Conservation (phyloP, 306 rosid species). For the Quillaja saponaria region DNA sequence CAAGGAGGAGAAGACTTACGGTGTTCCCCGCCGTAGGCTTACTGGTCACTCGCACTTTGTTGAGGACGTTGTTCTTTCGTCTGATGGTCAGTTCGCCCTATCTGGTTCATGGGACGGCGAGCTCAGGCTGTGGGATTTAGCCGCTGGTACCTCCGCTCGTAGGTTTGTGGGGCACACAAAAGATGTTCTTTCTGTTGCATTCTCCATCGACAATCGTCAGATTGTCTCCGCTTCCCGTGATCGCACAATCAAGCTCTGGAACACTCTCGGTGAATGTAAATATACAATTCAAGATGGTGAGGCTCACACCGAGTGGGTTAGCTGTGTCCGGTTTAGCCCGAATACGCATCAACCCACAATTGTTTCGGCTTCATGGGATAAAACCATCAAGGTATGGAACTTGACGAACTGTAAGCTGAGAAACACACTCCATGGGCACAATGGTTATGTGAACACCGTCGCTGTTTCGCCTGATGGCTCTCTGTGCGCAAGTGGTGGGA, state of each 20-base stretch:
- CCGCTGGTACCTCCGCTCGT: constrained; percentile 76
- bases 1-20: constrained; percentile 86
- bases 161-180: constrained; percentile 94
- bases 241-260: constrained; percentile 95
- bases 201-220: constrained; percentile 96
- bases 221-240: constrained; percentile 97
- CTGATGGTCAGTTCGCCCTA: constrained; percentile 96
- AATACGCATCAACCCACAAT: constrained; percentile 68
- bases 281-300: constrained; percentile 82
- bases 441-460: constrained; percentile 89
- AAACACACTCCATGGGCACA: constrained; percentile 68
- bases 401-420: constrained; percentile 79
- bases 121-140: constrained; percentile 95
- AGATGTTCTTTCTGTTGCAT: constrained; percentile 91
- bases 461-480: constrained; percentile 97
- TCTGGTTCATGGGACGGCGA: constrained; percentile 99
- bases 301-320: constrained; percentile 85
- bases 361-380: constrained; percentile 78
- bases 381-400: constrained; percentile 87
- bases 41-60: constrained; percentile 93
- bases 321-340: constrained; percentile 87
- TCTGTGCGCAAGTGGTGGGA: constrained; percentile 90
- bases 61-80: constrained; percentile 89
- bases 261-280: constrained; percentile 95
- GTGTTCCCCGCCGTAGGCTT: constrained; percentile 90